Evolutionary conservation across 1,139 yeast species (phyloP), one percentile per base, ranked within the genome.

Genomic region (Taphrina flavorubra): DNA sequence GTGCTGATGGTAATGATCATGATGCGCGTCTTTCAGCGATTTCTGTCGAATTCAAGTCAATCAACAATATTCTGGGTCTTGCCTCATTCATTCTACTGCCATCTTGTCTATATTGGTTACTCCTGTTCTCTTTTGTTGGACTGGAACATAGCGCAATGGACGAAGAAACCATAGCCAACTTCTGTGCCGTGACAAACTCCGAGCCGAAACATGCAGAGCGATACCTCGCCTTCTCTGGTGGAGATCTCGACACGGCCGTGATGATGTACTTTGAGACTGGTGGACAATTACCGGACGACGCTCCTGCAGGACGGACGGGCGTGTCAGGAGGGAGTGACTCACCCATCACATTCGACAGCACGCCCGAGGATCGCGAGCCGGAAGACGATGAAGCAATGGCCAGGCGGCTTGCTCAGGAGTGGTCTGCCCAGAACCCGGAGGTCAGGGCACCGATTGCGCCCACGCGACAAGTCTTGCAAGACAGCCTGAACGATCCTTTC

Each of bases 161-260:
- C 40, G 63, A 82, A 69, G 91, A 86, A 68, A 79, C 82, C 59
- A 80, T 90, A 42, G 87, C 89, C 25, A 86, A 88, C 42, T 94
- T 94, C 78, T 82, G 92, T 76, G 94, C 95, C 46, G 88, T 95
- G 69, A 92, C 99, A 0, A 91, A 91, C 20, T 85, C 86, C 1
- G 95, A 90, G 75, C 83, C 85, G 1, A 83, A 83, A 1, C 81
- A 85, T 40, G 99, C 99, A 1, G 81, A 82, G 71, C 92, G 88
- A 75, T 95, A 88, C 76, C 79, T 95, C 59, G 92, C 88, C 40
- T 86, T 92, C 79, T 85, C 95, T 10, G 92, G 87, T 65, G 87
- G 87, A 69, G 86, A 91, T 76, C 77, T 94, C 59, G 97, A 92
- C 71, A 85, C 87, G 39, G 99, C 99, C 0, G 90, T 95, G 7